Percentiles rank a stretch among this genome's conserved stretches.
These are phyloP conservation scores for Coelastrella sp. DNA, from an alignment of 139 green algal genomes.

Conservation along the genomic window DNA sequence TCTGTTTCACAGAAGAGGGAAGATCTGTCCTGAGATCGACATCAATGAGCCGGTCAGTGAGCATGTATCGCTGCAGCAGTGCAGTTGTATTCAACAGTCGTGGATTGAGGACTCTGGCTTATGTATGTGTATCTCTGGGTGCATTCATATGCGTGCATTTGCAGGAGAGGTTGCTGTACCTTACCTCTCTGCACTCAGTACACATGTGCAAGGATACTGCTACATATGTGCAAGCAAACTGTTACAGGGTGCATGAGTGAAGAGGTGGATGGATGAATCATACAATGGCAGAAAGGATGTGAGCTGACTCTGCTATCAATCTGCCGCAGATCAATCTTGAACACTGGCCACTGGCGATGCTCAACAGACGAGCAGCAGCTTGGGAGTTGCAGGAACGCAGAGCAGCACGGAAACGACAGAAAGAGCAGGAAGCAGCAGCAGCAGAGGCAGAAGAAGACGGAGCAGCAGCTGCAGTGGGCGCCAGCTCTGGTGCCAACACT, in stretches of 20 bases:
- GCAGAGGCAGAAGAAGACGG: conserved; percentile 26
- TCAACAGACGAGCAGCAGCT: neutral
- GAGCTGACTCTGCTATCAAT: neutral
- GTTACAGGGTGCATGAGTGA: too few species aligned
- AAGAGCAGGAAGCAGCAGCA: conserved; percentile 16
- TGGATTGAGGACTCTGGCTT: too few species aligned
- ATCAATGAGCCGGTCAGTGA: conserved; percentile 15
- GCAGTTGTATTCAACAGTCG: too few species aligned
- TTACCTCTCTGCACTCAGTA: too few species aligned
- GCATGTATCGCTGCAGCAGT: too few species aligned
- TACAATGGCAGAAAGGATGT: too few species aligned
- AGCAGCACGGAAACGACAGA: conserved; percentile 8
- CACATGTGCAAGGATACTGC: too few species aligned
- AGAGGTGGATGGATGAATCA: too few species aligned
- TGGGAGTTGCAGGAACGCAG: conserved; percentile 40
- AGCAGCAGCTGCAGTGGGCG: neutral
- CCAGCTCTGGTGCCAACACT: neutral
- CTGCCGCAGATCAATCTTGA: conserved; percentile 23
- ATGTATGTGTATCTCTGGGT: too few species aligned
- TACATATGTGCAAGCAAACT: too few species aligned
- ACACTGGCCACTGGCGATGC: neutral
- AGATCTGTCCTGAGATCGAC: conserved; percentile 4
- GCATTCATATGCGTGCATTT: too few species aligned
- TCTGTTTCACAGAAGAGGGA: neutral
- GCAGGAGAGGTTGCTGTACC: too few species aligned